Evolutionary conservation across 2,329 filamentous ascomycete species (phyloP).

Genomic region (Furcasterigmium sp.): DNA sequence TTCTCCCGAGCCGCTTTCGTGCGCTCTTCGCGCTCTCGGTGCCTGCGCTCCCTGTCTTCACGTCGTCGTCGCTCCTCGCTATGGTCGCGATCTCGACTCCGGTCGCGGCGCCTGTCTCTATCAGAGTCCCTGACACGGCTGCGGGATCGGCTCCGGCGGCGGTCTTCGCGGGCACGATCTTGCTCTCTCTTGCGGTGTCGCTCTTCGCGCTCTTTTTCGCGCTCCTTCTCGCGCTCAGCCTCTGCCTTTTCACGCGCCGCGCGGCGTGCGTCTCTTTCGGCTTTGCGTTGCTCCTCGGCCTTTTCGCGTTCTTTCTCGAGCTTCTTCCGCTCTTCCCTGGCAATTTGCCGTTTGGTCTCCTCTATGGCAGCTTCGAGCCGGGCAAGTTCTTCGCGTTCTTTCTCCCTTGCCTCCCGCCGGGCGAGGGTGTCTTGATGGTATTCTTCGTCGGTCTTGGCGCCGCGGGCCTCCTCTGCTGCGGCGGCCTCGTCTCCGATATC

Average conservation of each 20-base stretch:
- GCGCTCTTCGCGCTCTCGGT: slow-evolving; percentile 30
- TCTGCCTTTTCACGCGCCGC: slow-evolving; percentile 33
- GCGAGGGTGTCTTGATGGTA: slow-evolving; percentile 63
- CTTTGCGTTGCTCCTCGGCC: slow-evolving; percentile 43
- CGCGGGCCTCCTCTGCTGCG: slow-evolving; percentile 56
- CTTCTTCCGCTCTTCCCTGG: slow-evolving; percentile 49
- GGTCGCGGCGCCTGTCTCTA: slow-evolving; percentile 22
- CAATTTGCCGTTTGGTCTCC: slow-evolving; percentile 55
- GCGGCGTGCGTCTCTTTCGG: slow-evolving; percentile 43
- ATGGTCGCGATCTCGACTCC: slow-evolving; percentile 20
- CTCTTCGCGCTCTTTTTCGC: slow-evolving; percentile 49
- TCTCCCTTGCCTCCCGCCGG: slow-evolving; percentile 56
- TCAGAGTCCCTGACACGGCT: slow-evolving; percentile 33
- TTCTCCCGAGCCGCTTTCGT: slow-evolving; percentile 45
- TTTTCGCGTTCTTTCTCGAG: slow-evolving; percentile 43
- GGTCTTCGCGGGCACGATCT: slow-evolving; percentile 30
- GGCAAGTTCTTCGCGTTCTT: slow-evolving; percentile 54
- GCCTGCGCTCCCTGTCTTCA: slow-evolving; percentile 23
- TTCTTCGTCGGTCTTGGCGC: slow-evolving; percentile 67
- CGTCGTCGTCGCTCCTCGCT: slow-evolving; percentile 22
- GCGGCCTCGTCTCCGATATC: slow-evolving; percentile 69
- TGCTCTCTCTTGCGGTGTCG: slow-evolving; percentile 38
- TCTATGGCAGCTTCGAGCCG: slow-evolving; percentile 55
- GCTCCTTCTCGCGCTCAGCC: slow-evolving; percentile 44
- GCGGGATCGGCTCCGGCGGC: slow-evolving; percentile 16